phyloP scores from a whole-genome alignment of 176 grass and related monocot species.

The Oryza meridionalis region DNA sequence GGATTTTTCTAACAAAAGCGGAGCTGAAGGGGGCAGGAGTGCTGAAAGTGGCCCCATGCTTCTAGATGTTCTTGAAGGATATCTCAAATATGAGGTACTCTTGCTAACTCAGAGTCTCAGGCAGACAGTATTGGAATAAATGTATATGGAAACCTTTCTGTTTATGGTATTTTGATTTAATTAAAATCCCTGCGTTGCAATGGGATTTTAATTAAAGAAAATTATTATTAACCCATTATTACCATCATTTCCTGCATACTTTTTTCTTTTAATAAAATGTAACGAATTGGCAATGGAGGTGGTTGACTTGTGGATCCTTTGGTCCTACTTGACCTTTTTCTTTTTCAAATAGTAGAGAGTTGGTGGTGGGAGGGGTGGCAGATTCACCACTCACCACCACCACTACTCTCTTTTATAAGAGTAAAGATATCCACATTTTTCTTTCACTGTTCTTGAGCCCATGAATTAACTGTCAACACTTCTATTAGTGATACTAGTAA shows the following conservation, averaged over 20 bases:
- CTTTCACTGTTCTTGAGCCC: conserved; percentile 1
- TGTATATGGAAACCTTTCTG: not conserved
- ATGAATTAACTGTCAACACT: not conserved
- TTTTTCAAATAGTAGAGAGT: too few species aligned
- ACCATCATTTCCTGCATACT: too few species aligned
- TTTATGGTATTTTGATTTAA: not conserved
- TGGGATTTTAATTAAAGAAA: too few species aligned
- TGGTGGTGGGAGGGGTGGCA: too few species aligned
- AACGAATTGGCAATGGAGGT: too few species aligned
- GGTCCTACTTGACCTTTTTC: too few species aligned
- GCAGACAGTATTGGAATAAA: conserved; percentile 17
- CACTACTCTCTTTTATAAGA: too few species aligned
- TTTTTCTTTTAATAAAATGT: too few species aligned
- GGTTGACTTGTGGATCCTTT: too few species aligned
- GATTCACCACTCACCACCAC: too few species aligned
- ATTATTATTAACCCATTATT: not conserved
- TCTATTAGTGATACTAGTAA: not conserved
- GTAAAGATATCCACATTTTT: not conserved
- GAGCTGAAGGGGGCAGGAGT: conserved; percentile 61
- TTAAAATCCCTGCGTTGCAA: not conserved
- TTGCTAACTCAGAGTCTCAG: not conserved
- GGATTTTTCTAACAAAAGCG: conserved; percentile 77
- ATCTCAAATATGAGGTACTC: conserved; percentile 96
- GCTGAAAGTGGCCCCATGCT: conserved; percentile 87
- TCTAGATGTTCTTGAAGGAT: conserved; percentile 94